Evolutionary conservation across 106 monocot species (phyloP), one percentile per base, ranked within the genome.

Genomic region (Allium sativum): DNA sequence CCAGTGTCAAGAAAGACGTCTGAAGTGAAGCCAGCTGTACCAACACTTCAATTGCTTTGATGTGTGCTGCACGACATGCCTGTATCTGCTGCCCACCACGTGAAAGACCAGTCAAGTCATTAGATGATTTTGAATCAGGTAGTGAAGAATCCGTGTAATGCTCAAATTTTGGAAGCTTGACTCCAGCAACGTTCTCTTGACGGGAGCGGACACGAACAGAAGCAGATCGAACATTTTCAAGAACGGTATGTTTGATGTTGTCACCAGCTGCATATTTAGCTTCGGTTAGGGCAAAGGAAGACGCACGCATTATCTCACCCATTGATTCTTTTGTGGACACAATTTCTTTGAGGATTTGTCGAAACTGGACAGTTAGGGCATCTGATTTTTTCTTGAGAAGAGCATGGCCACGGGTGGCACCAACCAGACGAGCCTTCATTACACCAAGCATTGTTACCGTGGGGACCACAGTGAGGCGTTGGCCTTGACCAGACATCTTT

Each of bases 301-400:
- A 86, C 61, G 75, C 50, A 22, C 90, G 73, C 89, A 95, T 90
- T 74, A 82, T 75, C 12, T 90, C 94, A 48, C 94, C 94, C 94
- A 95, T 95, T 31, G 86, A 86, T 66, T 90, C 90, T 72, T 95
- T 95, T 46, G 94, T 66, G 31, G 84, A 45, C 42, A 95, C 90
- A 50, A 95, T 95, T 50, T 87, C 78, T 81, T 90, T 90, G 16
- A 95, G 84, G 73, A 95, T 95, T 21, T 74, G 56, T 12, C 90
- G 85, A 79, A 95, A 95, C 46, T 87, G 83, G n/a, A 90, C 89
- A 15, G 94, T 95, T 14, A 95, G 81, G 8, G 94, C 94, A 57
- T 95, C 94, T 20, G 81, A 81, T 72, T 95, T 95, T 81, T 95
- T 95, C 81, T 95, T 95, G 8, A 95, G 79, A 21, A 95, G 81